These are phyloP conservation scores for Meredithiella fracta DNA, from an alignment of 2,329 filamentous ascomycete genomes.

Conservation along the genomic window DNA sequence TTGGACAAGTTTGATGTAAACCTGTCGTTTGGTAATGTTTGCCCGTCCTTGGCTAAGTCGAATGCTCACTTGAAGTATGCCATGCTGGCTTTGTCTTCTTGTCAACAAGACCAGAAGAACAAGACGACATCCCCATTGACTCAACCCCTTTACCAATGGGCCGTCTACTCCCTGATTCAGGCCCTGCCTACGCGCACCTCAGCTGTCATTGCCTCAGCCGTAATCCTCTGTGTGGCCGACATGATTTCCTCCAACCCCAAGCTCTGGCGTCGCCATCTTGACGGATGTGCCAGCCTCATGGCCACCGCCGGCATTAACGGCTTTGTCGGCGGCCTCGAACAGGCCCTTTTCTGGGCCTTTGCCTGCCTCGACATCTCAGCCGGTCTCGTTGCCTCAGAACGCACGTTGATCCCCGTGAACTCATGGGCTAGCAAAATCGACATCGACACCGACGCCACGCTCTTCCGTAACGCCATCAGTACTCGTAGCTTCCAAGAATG, in stretches of 20 bases:
- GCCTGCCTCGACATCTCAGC: constrained; percentile 38
- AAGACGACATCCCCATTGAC: constrained; percentile 18
- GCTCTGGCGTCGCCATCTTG: constrained; percentile 34
- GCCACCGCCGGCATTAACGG: constrained; percentile 34
- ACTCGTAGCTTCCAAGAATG: constrained; percentile 27
- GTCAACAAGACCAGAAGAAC: constrained; percentile 32
- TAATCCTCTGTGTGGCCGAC: constrained; percentile 37
- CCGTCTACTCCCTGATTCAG: constrained; percentile 32
- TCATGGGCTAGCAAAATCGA: constrained; percentile 27
- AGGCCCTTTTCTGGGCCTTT: constrained; percentile 39
- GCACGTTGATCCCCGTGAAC: constrained; percentile 31
- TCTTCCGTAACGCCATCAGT: constrained; percentile 21
- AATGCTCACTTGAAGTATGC: constrained; percentile 30
- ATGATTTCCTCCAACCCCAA: constrained; percentile 34
- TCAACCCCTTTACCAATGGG: constrained; percentile 33
- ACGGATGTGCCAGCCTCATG: constrained; percentile 34
- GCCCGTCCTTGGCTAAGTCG: constrained; percentile 30
- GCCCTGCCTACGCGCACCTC: constrained; percentile 31
- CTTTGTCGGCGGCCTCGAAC: constrained; percentile 31
- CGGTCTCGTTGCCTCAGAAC: constrained; percentile 34
- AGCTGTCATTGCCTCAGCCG: constrained; percentile 34
- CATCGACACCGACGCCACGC: constrained; percentile 20
- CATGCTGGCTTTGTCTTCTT: constrained; percentile 34
- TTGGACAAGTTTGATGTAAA: constrained; percentile 37
- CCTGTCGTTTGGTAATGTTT: constrained; percentile 30